A percentile compares a stretch with the other conserved stretches of the same genome.
Evolutionary conservation across 2,329 filamentous ascomycete genomes (phyloP).

Genomic region (Podosphaera aphanis): DNA sequence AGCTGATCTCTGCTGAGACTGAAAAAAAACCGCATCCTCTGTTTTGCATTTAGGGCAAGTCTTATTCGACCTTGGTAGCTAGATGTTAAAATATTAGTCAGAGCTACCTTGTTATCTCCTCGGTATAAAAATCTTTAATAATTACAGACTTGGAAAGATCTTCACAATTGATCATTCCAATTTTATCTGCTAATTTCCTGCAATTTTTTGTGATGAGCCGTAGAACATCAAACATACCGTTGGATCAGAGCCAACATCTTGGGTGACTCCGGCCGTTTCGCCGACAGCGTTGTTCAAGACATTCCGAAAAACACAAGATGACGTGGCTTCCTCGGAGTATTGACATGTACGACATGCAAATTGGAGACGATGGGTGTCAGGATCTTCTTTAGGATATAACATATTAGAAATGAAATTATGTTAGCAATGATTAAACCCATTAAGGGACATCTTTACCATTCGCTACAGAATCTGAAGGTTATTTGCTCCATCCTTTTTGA

Average conservation of each 20-base stretch:
- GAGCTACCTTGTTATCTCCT: constrained; percentile 7
- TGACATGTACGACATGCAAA: constrained; percentile 93
- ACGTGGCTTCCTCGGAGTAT: constrained; percentile 66
- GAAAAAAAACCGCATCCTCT: constrained; percentile 90
- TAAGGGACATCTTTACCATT: constrained; percentile 39
- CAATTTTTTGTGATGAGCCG: neutral
- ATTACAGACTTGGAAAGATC: neutral
- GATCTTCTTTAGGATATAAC: constrained; percentile 91
- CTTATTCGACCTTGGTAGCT: constrained; percentile 80
- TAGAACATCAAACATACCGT: constrained; percentile 54
- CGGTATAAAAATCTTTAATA: neutral
- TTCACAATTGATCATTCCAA: neutral
- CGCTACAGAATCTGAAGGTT: constrained; percentile 91
- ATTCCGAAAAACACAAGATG: constrained; percentile 88
- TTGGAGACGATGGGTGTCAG: constrained; percentile 58
- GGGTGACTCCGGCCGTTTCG: constrained; percentile 89
- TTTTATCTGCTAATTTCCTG: neutral
- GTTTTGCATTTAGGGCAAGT: constrained; percentile 67
- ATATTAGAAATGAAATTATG: constrained; percentile 54
- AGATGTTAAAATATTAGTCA: constrained; percentile 21
- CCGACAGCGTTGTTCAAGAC: constrained; percentile 75
- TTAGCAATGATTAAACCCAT: constrained; percentile 4
- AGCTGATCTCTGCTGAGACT: constrained; percentile 88
- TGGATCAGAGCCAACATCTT: constrained; percentile 91
- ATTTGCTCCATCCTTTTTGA: constrained; percentile 46